Conservation (phyloP, 163 green algal genomes). For the Scenedesmus sp. region DNA sequence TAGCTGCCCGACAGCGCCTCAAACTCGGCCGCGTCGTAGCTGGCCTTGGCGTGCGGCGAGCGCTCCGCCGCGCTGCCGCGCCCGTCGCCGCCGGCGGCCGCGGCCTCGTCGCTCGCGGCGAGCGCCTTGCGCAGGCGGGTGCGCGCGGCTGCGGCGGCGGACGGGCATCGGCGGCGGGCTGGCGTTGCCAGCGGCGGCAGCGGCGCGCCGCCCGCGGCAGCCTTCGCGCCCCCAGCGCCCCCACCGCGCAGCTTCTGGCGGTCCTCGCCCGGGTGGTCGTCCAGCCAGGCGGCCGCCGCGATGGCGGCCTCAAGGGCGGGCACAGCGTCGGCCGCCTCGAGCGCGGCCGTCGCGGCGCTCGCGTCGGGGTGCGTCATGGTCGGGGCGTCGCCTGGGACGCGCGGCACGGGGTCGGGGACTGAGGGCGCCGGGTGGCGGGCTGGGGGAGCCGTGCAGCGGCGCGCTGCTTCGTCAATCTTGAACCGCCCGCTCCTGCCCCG, state of each 20-base stretch:
- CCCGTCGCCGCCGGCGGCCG: neutral
- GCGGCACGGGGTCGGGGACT: too few relatives aligned
- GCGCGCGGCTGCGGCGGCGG: constrained; percentile 64
- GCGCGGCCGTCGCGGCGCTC: constrained; percentile 41
- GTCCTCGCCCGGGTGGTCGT: constrained; percentile 76
- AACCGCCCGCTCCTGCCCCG: too few relatives aligned
- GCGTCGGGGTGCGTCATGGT: too few relatives aligned
- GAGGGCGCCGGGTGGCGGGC: too few relatives aligned
- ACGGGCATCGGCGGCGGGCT: too few relatives aligned
- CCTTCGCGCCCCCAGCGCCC: neutral
- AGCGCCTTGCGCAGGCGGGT: constrained; percentile 73
- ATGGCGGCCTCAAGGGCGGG: constrained; percentile 67
- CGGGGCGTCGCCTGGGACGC: too few relatives aligned
- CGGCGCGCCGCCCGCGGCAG: neutral
- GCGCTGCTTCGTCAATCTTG: too few relatives aligned
- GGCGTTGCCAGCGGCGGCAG: neutral
- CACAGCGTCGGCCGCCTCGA: constrained; percentile 65
- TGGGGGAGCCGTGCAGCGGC: too few relatives aligned
- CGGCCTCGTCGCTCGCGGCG: constrained; percentile 55
- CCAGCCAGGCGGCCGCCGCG: constrained; percentile 69
- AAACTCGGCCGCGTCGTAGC: constrained; percentile 80
- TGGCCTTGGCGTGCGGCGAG: constrained; percentile 57
- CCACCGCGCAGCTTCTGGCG: constrained; percentile 86
- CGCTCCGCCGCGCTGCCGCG: constrained; percentile 43
- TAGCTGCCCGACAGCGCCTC: constrained; percentile 70